These are phyloP conservation scores for Kickxella alabastrina DNA, from an alignment of 192 early-diverging fungal genomes.

Conservation along the genomic window DNA sequence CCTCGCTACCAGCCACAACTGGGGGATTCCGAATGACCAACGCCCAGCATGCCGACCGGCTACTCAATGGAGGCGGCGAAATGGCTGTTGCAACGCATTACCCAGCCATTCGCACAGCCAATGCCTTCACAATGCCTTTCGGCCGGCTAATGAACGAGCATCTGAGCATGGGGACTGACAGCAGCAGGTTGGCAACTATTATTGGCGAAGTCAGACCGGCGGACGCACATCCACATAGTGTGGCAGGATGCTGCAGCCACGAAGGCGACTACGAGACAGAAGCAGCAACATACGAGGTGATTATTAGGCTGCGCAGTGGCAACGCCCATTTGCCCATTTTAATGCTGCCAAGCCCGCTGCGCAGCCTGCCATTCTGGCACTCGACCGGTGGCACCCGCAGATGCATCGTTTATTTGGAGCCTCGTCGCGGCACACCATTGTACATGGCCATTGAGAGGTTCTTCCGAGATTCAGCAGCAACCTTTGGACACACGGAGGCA, in stretches of 20 bases:
- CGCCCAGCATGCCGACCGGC: too few relatives aligned
- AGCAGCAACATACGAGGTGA: constrained; percentile 2
- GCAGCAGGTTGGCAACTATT: too few relatives aligned
- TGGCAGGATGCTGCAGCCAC: neutral
- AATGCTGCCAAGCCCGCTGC: constrained; percentile 13
- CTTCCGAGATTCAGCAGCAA: constrained; percentile 10
- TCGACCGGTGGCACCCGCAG: constrained; percentile 13
- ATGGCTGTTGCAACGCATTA: too few relatives aligned
- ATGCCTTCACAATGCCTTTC: constrained; percentile 21
- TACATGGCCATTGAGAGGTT: constrained; percentile 37
- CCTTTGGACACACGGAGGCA: constrained; percentile 31
- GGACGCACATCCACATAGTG: too few relatives aligned
- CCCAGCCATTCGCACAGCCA: constrained; percentile 19
- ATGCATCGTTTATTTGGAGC: constrained; percentile 46
- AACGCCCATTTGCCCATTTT: neutral
- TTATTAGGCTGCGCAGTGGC: neutral
- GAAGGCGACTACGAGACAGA: neutral
- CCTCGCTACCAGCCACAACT: too few relatives aligned
- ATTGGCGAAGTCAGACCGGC: too few relatives aligned
- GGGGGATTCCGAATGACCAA: too few relatives aligned
- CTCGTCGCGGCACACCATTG: constrained; percentile 20
- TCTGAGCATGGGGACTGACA: neutral
- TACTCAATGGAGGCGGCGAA: too few relatives aligned
- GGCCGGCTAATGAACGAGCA: constrained; percentile 3
- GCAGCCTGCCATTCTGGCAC: constrained; percentile 19